Evolutionary conservation across 108 stramenopile genomes (phyloP), one percentile per base, ranked within the genome.

Genomic region (Pelagomonas calceolata): DNA sequence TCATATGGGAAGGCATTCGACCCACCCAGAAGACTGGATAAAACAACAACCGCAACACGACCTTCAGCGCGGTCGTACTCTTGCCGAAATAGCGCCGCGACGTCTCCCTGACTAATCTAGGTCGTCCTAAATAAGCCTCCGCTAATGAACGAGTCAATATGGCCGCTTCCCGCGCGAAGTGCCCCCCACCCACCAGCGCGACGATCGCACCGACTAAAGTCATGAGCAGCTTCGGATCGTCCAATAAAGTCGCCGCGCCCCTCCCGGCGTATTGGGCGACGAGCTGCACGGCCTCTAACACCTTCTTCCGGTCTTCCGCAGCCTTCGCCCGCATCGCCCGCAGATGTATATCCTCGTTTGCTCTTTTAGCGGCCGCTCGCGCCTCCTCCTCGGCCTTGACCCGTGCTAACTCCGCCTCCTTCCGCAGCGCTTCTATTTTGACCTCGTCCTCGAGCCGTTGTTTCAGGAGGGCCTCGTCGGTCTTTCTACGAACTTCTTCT

Each of bases 81-180:
- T 12, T 5, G 9, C 9, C 5, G 39, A 43, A 43, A 12, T 43
- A 43, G 39, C 39, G 39, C 9, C 88, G 79, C 3, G 86, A 85
- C 0, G 90, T 90, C 76, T 91, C 90, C 43, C 90, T 66, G 34
- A 91, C 80, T 21, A 91, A 82, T 34, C 82, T 78, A 33, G 90
- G 90, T 66, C 84, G 82, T 0, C 90, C 90, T 30, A 91, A 74
- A 21, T 71, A 80, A 37, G 76, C 74, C 78, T 91, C 88, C 34
- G 89, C 76, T 18, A 88, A 60, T 35, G 77, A 73, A 14, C 83
- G 76, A 36, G 79, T 67, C 5, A 87, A 74, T 30, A 72, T 71
- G 33, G 85, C 76, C 37, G 72, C 66, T 66, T 82, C 88, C 64
- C 75, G 80, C 18, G 84, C 80, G 44, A 75, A 31, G 70, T 76